Evolutionary conservation across 768 basidiomycete genomes (phyloP).

Genomic region (Rhodotorula toruloides): DNA sequence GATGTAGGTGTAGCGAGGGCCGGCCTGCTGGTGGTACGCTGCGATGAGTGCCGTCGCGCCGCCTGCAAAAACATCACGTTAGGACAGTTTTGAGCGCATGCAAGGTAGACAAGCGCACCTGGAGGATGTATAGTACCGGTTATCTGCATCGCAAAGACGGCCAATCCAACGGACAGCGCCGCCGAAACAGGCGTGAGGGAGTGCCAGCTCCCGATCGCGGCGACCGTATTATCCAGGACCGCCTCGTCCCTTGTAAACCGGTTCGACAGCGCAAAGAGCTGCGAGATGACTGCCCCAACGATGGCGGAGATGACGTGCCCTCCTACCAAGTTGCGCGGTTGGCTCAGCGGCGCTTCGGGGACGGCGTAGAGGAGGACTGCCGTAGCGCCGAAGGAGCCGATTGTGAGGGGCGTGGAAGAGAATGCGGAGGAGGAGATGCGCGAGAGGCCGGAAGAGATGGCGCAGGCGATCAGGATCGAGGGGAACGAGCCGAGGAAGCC

Average conservation of each 20-base stretch:
- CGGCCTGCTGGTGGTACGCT: conserved; percentile 1
- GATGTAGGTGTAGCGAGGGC: conserved; percentile 17
- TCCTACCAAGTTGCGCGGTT: conserved; percentile 23
- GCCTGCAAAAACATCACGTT: not conserved
- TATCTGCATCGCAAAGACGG: conserved; percentile 22
- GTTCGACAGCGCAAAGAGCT: conserved; percentile 17
- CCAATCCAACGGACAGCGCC: conserved; percentile 11
- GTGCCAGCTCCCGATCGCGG: not conserved
- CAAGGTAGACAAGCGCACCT: not conserved
- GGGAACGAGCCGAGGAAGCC: conserved; percentile 26
- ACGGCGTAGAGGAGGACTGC: conserved; percentile 31
- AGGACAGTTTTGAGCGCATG: fast-evolving
- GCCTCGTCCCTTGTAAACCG: not conserved
- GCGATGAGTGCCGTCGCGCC: conserved; percentile 32
- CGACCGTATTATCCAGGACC: conserved; percentile 4
- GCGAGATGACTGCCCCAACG: conserved; percentile 16
- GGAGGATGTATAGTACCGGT: conserved; percentile 34
- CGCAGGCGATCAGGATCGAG: conserved; percentile 28
- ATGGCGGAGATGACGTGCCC: conserved; percentile 24
- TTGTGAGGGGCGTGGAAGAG: conserved; percentile 15
- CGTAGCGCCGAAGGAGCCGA: conserved; percentile 27
- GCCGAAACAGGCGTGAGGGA: conserved; percentile 14
- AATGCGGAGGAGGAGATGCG: not conserved
- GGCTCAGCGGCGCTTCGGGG: conserved; percentile 25
- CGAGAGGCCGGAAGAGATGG: conserved; percentile 18